Evolutionary conservation across 495 filamentous ascomycete species (phyloP).

Genomic region (Aspergillus bertholletiae): DNA sequence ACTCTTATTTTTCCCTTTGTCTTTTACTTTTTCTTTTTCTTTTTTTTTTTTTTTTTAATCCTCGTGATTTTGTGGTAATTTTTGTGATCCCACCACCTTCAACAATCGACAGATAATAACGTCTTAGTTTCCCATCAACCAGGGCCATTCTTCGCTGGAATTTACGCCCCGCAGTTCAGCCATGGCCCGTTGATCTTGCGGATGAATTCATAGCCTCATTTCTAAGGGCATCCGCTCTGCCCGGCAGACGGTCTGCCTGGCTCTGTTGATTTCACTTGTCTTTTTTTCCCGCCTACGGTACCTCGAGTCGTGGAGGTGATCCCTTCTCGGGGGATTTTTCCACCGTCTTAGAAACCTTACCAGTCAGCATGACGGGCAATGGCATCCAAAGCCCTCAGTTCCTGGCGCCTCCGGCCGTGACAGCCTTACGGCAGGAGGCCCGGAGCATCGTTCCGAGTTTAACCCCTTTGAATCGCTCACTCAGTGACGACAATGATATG

Average conservation of each 20-base stretch:
- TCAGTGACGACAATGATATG: conserved; percentile 64
- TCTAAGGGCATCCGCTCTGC: conserved; percentile 47
- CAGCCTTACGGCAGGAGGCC: conserved; percentile 52
- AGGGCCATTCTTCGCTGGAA: conserved; percentile 9
- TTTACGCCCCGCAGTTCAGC: conserved; percentile 19
- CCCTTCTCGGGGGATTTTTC: not conserved
- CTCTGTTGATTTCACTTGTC: conserved; percentile 8
- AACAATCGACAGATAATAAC: not conserved
- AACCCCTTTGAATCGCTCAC: conserved; percentile 52
- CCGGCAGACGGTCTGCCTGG: conserved; percentile 46
- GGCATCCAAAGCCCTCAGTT: conserved; percentile 36
- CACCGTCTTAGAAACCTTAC: conserved; percentile 6
- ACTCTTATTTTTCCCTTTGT: conserved; percentile 4
- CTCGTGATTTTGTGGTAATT: no score
- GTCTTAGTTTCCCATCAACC: not conserved
- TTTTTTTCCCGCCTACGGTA: not conserved
- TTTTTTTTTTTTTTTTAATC: not conserved
- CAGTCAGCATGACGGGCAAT: conserved; percentile 45
- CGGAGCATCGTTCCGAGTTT: conserved; percentile 39
- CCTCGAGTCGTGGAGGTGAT: not conserved
- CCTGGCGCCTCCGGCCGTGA: conserved; percentile 50
- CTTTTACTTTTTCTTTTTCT: not conserved
- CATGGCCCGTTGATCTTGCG: conserved; percentile 45
- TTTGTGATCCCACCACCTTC: no score
- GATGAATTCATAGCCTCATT: conserved; percentile 43